These are phyloP conservation scores for Ustilago tritici DNA, from an alignment of 1,284 basidiomycete species.

Conservation along the genomic window DNA sequence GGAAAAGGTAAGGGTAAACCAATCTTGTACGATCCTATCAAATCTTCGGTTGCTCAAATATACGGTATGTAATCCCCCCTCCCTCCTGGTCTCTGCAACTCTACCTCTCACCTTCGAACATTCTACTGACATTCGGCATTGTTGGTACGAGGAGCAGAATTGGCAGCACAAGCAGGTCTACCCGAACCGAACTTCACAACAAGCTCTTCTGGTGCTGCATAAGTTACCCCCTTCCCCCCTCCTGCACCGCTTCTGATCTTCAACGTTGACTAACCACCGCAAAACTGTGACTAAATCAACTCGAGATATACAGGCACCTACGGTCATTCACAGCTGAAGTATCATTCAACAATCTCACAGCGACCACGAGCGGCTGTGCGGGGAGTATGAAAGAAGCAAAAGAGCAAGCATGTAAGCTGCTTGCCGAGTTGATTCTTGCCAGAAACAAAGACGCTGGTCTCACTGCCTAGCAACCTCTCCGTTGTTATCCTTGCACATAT, in stretches of 20 bases:
- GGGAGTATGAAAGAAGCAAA: constrained; percentile 35
- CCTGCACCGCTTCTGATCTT: background rate
- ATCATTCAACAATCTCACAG: constrained; percentile 7
- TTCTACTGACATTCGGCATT: background rate
- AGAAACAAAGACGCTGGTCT: constrained; percentile 1
- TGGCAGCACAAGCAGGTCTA: constrained; percentile 13
- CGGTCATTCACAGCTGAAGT: constrained; percentile 18
- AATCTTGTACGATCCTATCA: constrained; percentile 2
- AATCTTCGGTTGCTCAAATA: constrained; percentile 27
- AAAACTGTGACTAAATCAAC: background rate
- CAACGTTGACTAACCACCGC: background rate
- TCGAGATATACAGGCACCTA: constrained; percentile 14
- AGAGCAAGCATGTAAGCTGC: constrained; percentile 9
- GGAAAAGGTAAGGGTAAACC: constrained; percentile 37
- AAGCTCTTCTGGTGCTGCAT: constrained; percentile 16
- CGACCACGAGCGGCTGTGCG: background rate
- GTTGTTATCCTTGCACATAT: too few species aligned
- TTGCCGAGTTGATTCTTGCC: constrained; percentile 9
- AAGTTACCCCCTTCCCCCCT: constrained; percentile 5
- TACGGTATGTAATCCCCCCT: constrained; percentile 17
- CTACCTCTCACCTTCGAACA: too few species aligned
- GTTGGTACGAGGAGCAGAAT: constrained; percentile 9
- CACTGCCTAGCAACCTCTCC: background rate
- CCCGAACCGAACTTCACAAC: constrained; percentile 16
- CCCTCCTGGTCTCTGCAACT: background rate